These are phyloP conservation scores for Dacryopinax primogenitus DNA, from an alignment of 768 basidiomycete species.

Conservation along the genomic window DNA sequence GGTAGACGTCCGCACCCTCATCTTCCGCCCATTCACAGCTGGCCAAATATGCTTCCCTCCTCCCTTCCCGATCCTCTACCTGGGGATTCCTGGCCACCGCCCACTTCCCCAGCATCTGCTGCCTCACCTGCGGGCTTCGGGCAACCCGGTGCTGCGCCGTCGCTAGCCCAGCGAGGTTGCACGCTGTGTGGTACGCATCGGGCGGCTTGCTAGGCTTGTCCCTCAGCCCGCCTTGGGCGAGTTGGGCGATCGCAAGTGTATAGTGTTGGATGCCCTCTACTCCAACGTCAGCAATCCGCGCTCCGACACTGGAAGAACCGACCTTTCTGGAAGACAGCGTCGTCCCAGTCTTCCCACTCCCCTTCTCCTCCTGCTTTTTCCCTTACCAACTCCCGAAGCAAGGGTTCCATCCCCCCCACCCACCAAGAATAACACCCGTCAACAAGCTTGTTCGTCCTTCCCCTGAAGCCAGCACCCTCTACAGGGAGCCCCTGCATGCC, in stretches of 20 bases:
- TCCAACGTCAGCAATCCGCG: background rate
- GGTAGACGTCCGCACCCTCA: slow-evolving; percentile 35
- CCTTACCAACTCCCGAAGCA: slow-evolving; percentile 48
- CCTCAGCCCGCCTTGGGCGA: slow-evolving; percentile 69
- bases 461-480: slow-evolving; percentile 86
- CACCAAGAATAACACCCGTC: slow-evolving; percentile 99
- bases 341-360: slow-evolving; percentile 47
- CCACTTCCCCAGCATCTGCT: slow-evolving; percentile 34
- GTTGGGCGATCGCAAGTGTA: slow-evolving; percentile 73
- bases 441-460: slow-evolving; percentile 94
- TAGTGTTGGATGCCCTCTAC: slow-evolving; percentile 68
- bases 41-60: slow-evolving; percentile 39
- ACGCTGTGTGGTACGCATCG: slow-evolving; percentile 92
- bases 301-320: background rate
- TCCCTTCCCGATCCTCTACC: slow-evolving; percentile 26
- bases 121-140: slow-evolving; percentile 32
- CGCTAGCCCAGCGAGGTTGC: slow-evolving; percentile 82
- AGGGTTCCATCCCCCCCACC: slow-evolving; percentile 77
- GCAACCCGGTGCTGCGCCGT: slow-evolving; percentile 69
- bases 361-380: background rate
- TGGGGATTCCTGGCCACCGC: slow-evolving; percentile 21
- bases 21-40: slow-evolving; percentile 58
- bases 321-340: slow-evolving; percentile 40
- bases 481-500: slow-evolving; percentile 71
- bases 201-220: slow-evolving; percentile 95